A percentile compares a stretch with the other conserved stretches of the same genome.
Evolutionary conservation across 2,329 filamentous ascomycete genomes (phyloP).

Genomic region (Colletotrichum chrysophilum): DNA sequence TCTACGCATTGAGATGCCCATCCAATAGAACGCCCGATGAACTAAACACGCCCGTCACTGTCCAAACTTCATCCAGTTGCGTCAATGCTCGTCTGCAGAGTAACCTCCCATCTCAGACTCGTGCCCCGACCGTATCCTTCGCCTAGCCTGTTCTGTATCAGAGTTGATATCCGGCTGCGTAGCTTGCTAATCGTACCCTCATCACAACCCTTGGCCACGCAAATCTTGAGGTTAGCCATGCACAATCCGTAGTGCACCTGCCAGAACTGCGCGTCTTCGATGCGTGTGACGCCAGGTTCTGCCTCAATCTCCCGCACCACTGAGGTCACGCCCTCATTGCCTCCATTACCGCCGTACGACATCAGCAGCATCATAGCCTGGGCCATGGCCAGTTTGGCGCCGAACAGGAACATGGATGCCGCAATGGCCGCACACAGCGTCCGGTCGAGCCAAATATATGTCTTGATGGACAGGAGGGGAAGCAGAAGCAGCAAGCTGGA

Average conservation of each 20-base stretch:
- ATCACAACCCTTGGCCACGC: conserved; percentile 67
- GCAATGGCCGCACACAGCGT: conserved; percentile 83
- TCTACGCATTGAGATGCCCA: not conserved
- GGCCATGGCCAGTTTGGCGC: conserved; percentile 80
- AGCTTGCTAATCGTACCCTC: conserved; percentile 76
- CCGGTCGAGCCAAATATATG: conserved; percentile 84
- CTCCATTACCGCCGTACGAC: conserved; percentile 66
- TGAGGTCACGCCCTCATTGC: conserved; percentile 62
- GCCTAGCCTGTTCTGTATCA: conserved; percentile 85
- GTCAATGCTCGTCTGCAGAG: conserved; percentile 72
- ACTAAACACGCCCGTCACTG: not conserved
- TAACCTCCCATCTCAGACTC: conserved; percentile 91
- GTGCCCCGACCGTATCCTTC: conserved; percentile 84
- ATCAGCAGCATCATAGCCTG: conserved; percentile 95
- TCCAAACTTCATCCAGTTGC: conserved; percentile 15
- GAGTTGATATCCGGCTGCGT: conserved; percentile 74
- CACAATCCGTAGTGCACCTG: conserved; percentile 97
- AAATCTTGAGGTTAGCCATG: conserved; percentile 91
- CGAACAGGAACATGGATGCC: conserved; percentile 86
- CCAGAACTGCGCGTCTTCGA: conserved; percentile 96
- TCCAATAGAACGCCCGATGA: not conserved
- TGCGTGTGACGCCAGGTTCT: conserved; percentile 74
- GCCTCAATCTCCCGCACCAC: conserved; percentile 86
- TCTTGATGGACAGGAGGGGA: conserved; percentile 79
- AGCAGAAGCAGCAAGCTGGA: conserved; percentile 81